Conservation (phyloP, 352 stramenopile genomes). For the Thalassiosira exigua region DNA sequence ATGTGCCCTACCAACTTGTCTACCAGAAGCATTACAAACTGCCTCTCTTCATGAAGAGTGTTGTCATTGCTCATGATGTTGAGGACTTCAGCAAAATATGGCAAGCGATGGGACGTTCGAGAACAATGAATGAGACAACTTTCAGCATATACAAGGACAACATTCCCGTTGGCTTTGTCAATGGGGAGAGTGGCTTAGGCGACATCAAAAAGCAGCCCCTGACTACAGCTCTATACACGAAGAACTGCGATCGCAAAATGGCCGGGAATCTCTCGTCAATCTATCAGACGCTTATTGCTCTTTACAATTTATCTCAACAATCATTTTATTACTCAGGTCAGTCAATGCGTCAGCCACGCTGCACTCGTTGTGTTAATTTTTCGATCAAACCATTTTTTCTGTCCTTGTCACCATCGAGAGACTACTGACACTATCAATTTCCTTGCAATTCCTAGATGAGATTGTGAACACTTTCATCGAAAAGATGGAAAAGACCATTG, state of each 20-base stretch:
- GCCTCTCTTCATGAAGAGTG: conserved; percentile 67
- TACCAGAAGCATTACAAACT: conserved; percentile 63
- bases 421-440: no score
- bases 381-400: no score
- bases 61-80: conserved; percentile 74
- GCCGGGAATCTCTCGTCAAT: conserved; percentile 69
- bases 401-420: no score
- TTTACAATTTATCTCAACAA: conserved; percentile 63
- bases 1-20: conserved; percentile 69
- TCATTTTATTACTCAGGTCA: conserved; percentile 70
- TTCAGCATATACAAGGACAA: conserved; percentile 75
- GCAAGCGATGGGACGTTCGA: conserved; percentile 73
- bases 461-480: conserved; percentile 78
- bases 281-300: conserved; percentile 68
- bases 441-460: conserved; percentile 46
- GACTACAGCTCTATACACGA: conserved; percentile 63
- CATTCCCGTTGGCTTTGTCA: conserved; percentile 47
- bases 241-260: conserved; percentile 73
- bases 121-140: conserved; percentile 72
- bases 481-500: conserved; percentile 68
- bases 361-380: no score
- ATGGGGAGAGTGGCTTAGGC: conserved; percentile 28
- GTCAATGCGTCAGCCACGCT: no score
- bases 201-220: conserved; percentile 66
- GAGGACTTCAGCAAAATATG: conserved; percentile 75